Base-by-base conservation (phyloP, 2,329 filamentous ascomycete genomes). In the Alternaria triticimaculans region DNA sequence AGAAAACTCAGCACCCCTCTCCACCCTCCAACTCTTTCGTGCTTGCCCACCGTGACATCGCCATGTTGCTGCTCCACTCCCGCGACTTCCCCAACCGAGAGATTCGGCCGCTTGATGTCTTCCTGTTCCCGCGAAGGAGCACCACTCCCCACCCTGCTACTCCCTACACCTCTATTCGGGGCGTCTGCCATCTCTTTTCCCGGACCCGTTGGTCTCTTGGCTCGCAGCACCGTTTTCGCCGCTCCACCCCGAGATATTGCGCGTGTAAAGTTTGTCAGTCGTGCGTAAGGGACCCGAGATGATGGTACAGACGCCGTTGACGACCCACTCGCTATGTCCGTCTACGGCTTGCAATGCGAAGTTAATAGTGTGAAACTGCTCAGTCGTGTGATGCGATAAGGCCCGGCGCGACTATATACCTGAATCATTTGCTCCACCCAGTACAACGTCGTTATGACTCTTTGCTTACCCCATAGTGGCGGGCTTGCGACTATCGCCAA, bases 1-100 rank as follows among this genome's bases (percentile, higher is more conserved):
- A 77, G 59, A 48, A 69, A 58, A 14, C 63, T 64, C 37, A 76
- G 48, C 4, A 75, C 30, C 4, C 66, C 66, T 37, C 58, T 65
- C 60, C 70, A 53, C 8, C 67, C 61, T 51, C 62, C 55, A 8
- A 62, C 55, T 55, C 65, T 70, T 41, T 57, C 60, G 37, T 68
- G 63, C 50, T 64, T 61, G 54, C 60, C 66, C 33, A 59, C 55
- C 23, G 60, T 56, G 46, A 63, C 53, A 26, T 71, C 62, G 12
- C 33, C 46, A 26, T 50, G 9, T 30, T 41, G 37, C 15, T 18
- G 37, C 45, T 14, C 33, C 43, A 43, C 58, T 48, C 18, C 23
- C 30, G 12, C 26, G 6, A 25, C 33, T 12, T 54, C 49, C 50
- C 30, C 49, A 26, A 45, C 30, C 44, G 48, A 33, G n/a, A 46